Evolutionary conservation across 257 asterid species (phyloP), one percentile per base, ranked within the genome.

Genomic region (Schizonepeta tenuifolia): DNA sequence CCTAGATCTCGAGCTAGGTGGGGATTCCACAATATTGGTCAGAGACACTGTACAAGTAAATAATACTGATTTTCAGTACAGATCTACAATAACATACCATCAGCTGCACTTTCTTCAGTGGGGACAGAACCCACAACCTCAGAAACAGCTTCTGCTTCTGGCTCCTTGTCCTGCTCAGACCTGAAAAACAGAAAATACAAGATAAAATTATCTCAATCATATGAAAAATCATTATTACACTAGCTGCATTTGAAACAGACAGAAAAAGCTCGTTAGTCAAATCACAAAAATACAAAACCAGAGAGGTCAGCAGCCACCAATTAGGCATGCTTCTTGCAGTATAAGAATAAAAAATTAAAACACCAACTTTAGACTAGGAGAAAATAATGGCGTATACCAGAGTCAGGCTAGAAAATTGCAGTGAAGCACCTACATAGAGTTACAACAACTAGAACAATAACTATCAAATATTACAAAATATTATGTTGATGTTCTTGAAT

Each of bases 161-260:
- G 98, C 82, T 92, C 98, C 78, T 90, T 95, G 92, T 95, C 99
- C 83, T 95, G 99, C 89, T 95, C 98, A 69, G 99, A 90, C 84
- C 99, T 95, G 78, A 76, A 33, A 69, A 60, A 67, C 26, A 54
- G 17, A 49, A 70, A 70, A 71, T 20, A 74, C 35, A 63, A 64
- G 59, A 71, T 40, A 28, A 53, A 24, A 50, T 50, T 8, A 55
- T 58, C 53, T n/a, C 63, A 73, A 46, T 66, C 59, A 35, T 28
- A 20, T 64, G 31, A 63, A 57, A 18, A 10, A 20, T 14, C 24
- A 20, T 41, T 69, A 10, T 62, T 36, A 54, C 44, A 35, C 17
- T 36, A 41, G 49, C 35, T 49, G 66, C 47, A 69, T 10, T 73
- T 51, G 22, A 49, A 43, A 24, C 21, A 77, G 35, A 61, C 14